Percentiles rank a stretch among this genome's conserved stretches.
Conservation (phyloP, 257 asterid genomes). For the Fraxinus cuspidata region DNA sequence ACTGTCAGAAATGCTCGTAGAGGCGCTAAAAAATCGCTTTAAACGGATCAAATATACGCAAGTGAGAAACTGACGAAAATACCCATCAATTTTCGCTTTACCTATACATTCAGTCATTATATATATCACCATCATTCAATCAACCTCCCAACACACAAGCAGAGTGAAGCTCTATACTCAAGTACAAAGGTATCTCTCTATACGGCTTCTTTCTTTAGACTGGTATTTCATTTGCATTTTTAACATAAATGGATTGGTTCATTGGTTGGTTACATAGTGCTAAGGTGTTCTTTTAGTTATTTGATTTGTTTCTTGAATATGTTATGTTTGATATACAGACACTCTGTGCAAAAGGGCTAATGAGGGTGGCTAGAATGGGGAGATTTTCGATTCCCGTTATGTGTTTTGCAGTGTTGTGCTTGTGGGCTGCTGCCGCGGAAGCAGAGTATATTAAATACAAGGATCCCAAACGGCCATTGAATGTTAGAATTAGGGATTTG, state of each 20-base stretch:
- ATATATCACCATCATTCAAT: neutral
- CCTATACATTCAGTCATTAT: neutral
- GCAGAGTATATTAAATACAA: constrained; percentile 47
- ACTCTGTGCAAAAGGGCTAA: neutral
- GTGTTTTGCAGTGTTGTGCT: constrained; percentile 16
- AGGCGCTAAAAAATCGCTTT: constrained; percentile 25
- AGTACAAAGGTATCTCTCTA: neutral
- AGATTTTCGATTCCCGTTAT: neutral
- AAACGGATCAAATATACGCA: neutral
- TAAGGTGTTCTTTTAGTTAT: neutral
- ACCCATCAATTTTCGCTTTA: neutral
- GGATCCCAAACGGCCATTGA: constrained; percentile 50
- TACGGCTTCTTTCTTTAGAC: neutral
- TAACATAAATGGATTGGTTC: neutral
- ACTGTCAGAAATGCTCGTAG: constrained; percentile 19
- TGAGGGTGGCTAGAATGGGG: constrained; percentile 19
- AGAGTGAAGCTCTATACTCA: neutral
- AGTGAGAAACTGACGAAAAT: neutral
- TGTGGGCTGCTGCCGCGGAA: constrained; percentile 20
- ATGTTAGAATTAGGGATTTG: constrained; percentile 47
- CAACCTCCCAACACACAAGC: neutral
- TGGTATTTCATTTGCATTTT: neutral
- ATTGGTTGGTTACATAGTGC: neutral
- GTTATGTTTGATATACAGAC: neutral
- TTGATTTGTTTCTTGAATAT: neutral